Conservation (phyloP, 2,329 filamentous ascomycete species). For the Thielaviopsis euricoi region DNA sequence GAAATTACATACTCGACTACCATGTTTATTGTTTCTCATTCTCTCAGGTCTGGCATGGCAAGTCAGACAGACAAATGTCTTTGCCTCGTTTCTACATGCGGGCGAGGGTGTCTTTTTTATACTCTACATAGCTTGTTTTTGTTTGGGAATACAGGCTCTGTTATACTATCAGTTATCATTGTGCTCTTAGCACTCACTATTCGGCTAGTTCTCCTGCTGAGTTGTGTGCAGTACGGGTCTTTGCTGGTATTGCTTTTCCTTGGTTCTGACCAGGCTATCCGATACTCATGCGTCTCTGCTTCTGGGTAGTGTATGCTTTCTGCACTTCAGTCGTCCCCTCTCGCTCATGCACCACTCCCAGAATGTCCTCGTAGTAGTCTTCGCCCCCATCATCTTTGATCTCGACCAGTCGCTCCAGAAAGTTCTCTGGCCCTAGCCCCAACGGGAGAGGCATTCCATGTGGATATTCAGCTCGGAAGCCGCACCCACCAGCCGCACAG, state of each 20-base stretch:
- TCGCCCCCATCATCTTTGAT: conserved; percentile 7
- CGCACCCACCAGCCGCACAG: conserved; percentile 8
- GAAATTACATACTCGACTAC: not conserved
- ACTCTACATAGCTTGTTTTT: no score
- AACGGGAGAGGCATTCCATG: not conserved
- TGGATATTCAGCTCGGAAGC: conserved; percentile 7
- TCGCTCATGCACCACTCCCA: conserved; percentile 1
- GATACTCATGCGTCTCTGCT: not conserved
- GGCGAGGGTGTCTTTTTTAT: no score
- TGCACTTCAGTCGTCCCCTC: not conserved
- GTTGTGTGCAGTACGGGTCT: no score
- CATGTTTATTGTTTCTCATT: no score
- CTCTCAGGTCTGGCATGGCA: not conserved
- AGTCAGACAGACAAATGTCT: no score
- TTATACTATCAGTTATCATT: no score
- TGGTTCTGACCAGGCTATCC: not conserved
- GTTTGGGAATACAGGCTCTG: no score
- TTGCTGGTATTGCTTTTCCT: no score
- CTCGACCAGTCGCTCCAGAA: not conserved
- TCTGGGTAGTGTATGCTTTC: not conserved
- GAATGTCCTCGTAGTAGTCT: conserved; percentile 9
- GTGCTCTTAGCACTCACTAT: no score
- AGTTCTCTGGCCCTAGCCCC: not conserved
- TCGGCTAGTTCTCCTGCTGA: no score
- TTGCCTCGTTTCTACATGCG: no score